Evolutionary conservation across 345 rosid species (phyloP).

Genomic region (Eutrema heterophyllum): DNA sequence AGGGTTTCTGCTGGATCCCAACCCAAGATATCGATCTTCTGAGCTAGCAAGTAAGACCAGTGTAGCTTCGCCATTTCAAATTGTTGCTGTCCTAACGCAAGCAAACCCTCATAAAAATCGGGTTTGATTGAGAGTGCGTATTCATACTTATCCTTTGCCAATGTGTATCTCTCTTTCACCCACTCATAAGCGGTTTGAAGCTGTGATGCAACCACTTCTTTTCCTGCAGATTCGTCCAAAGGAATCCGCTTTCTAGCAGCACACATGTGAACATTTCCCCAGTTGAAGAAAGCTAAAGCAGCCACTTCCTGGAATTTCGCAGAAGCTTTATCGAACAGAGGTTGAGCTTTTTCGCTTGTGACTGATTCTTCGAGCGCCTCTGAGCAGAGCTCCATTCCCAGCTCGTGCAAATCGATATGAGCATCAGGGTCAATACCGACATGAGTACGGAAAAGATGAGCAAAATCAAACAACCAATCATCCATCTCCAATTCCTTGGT

Average conservation of each 20-base stretch:
- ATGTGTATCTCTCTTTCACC: slow-evolving; percentile 84
- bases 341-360: slow-evolving; percentile 86
- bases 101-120: slow-evolving; percentile 90
- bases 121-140: slow-evolving; percentile 82
- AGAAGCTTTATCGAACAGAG: slow-evolving; percentile 86
- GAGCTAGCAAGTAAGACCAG: not conserved
- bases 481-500: slow-evolving; percentile 90
- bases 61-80: not conserved
- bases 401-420: slow-evolving; percentile 89
- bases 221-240: slow-evolving; percentile 75
- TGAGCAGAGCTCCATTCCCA: slow-evolving; percentile 98
- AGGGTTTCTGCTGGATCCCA: not conserved
- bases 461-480: slow-evolving; percentile 97
- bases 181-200: slow-evolving; percentile 88
- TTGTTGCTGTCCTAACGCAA: slow-evolving; percentile 70
- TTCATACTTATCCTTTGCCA: slow-evolving; percentile 75
- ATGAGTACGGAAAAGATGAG: slow-evolving; percentile 86
- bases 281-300: slow-evolving; percentile 91
- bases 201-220: slow-evolving; percentile 58
- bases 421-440: slow-evolving; percentile 96
- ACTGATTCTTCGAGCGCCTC: slow-evolving; percentile 97
- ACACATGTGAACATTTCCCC: slow-evolving; percentile 99
- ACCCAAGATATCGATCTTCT: not conserved
- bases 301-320: slow-evolving; percentile 96
- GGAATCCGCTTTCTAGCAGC: slow-evolving; percentile 97